Evolutionary conservation across 345 rosid genomes (phyloP).

Genomic region (Bruguiera gymnorhiza): DNA sequence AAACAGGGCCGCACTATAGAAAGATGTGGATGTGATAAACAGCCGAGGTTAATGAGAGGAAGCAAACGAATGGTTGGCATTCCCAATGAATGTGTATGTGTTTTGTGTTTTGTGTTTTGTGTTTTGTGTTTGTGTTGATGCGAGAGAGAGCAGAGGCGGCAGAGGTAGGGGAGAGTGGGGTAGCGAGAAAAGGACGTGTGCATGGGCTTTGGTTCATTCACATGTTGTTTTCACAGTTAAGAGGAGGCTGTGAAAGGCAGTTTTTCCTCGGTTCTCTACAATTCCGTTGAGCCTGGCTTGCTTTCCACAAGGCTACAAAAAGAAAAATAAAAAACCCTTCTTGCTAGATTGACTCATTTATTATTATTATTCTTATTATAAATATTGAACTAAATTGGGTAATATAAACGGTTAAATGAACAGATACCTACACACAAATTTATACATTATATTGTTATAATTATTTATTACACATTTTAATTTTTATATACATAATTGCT

Average conservation of each 20-base stretch:
- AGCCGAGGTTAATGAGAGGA: conserved; percentile 11
- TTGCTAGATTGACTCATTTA: too few species aligned
- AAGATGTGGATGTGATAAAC: not conserved
- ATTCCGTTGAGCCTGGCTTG: conserved; percentile 25
- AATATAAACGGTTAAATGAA: too few species aligned
- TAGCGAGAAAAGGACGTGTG: conserved; percentile 88
- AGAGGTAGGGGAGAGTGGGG: conserved; percentile 75
- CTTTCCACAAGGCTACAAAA: not conserved
- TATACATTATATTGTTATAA: too few species aligned
- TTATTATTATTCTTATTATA: too few species aligned
- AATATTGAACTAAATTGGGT: too few species aligned
- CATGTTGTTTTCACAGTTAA: conserved; percentile 79
- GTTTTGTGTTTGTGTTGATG: conserved; percentile 6
- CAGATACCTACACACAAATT: too few species aligned
- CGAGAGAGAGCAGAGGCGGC: conserved; percentile 58
- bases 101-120: conserved; percentile 6
- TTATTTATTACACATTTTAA: too few species aligned
- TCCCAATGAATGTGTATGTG: conserved; percentile 34
- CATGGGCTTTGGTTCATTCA: conserved; percentile 92
- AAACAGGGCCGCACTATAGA: conserved; percentile 12
- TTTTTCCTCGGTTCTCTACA: conserved; percentile 54
- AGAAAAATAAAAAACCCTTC: too few species aligned
- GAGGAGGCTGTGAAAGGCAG: conserved; percentile 1
- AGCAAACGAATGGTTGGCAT: conserved; percentile 37
- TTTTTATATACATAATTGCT: too few species aligned